Evolutionary conservation across 2,329 filamentous ascomycete genomes (phyloP), one percentile per base, ranked within the genome.

Genomic region (Penicillium sp.): DNA sequence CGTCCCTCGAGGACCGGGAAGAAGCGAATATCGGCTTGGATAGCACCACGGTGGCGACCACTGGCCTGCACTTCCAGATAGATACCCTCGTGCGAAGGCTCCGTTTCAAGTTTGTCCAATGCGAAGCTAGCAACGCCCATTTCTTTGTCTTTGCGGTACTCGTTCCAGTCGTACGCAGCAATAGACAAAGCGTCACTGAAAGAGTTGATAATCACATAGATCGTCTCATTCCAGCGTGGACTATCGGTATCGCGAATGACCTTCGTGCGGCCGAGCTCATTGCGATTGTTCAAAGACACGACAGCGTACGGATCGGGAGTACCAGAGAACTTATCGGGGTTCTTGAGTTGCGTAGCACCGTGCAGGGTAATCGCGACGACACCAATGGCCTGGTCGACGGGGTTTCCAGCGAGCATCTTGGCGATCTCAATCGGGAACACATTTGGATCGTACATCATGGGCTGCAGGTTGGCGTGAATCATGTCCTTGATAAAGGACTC

Each of bases 371-470:
- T 78, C 19, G 92, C 92, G 45, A 99, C 73, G 8, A 99, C 91
- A 68, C 93, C 93, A 63, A 99, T 89, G 10, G 93, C 93, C 72
- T 95, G 89, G 67, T 99, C 95, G 42, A 99, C 88, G 0, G 93
- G 84, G 50, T 88, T 92, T 51, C 93, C 93, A 36, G 92, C 88
- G 56, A 99, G 79, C 89, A 99, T 93, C 79, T 99, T 97, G 60
- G 93, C 93, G 49, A 99, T 89, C 66, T 99, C 93, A 58, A 99
- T 93, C 13, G 93, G 93, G 77, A 99, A 99, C 41, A 97, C 90
- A 61, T 99, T 95, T 8, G 93, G 93, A 31, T 84, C 86, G 67
- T 99, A 99, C 89, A 99, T 95, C 87, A 99, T 97, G 0, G 93
- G 95, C 2, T 83, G 87, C 41, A 99, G 75, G 64, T 92, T 96